Evolutionary conservation across 2,329 filamentous ascomycete genomes (phyloP).

Genomic region (Alternaria hordeiaustralica): DNA sequence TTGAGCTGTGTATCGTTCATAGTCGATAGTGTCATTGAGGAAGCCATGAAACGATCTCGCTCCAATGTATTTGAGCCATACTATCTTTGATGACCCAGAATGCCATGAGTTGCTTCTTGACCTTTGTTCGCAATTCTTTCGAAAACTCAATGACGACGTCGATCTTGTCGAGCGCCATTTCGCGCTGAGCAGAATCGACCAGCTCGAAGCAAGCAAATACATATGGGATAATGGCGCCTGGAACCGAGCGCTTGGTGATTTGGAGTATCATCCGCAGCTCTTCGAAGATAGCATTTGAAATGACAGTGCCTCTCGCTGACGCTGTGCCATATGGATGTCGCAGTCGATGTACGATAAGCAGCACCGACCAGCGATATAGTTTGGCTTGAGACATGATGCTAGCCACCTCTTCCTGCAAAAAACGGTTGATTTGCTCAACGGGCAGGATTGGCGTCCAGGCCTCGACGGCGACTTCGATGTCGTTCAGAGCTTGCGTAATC

Average conservation of each 20-base stretch:
- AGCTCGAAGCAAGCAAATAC: slow-evolving; percentile 9
- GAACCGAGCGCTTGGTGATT: background rate
- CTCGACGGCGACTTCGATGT: slow-evolving; percentile 1
- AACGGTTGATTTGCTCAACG: background rate
- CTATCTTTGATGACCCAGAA: slow-evolving; percentile 11
- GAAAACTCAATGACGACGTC: slow-evolving; percentile 1
- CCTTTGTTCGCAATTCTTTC: background rate
- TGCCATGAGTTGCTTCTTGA: slow-evolving; percentile 5
- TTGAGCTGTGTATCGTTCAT: background rate
- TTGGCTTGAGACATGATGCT: slow-evolving; percentile 6
- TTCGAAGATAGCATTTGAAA: slow-evolving; percentile 7
- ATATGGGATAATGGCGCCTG: background rate
- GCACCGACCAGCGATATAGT: slow-evolving; percentile 3
- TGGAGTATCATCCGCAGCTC: background rate
- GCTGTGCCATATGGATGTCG: slow-evolving; percentile 9
- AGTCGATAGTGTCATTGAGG: background rate
- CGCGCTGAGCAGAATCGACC: background rate
- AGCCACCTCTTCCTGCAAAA: slow-evolving; percentile 6
- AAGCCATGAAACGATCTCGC: slow-evolving; percentile 6
- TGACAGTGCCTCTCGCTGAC: background rate
- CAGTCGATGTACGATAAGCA: slow-evolving; percentile 9
- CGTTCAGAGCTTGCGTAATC: background rate
- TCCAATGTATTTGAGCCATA: slow-evolving; percentile 4
- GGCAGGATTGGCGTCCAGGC: slow-evolving; percentile 4
- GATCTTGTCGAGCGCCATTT: background rate